Evolutionary conservation across 495 filamentous ascomycete species (phyloP).

Genomic region (Xylaria intraflava): DNA sequence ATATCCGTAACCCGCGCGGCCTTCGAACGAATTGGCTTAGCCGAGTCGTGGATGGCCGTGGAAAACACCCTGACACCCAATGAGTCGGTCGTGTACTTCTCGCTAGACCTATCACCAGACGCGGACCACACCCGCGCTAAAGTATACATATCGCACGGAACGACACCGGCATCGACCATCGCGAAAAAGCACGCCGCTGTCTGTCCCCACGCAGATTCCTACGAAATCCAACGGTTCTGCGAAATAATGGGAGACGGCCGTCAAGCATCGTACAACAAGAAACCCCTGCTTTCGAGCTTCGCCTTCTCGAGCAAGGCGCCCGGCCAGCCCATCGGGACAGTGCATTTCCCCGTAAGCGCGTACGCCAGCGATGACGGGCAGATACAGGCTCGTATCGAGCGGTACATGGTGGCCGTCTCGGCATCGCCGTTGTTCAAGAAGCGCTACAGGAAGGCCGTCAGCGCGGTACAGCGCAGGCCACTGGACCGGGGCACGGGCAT

Average conservation of each 20-base stretch:
- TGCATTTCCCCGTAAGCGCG: slow-evolving; percentile 2
- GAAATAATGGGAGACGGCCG: slow-evolving; percentile 10
- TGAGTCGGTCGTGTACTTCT: slow-evolving; percentile 12
- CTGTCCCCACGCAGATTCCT: slow-evolving; percentile 14
- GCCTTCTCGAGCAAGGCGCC: slow-evolving; percentile 2
- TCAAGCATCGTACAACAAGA: neutral
- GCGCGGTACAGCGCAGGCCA: slow-evolving; percentile 11
- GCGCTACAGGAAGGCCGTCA: slow-evolving; percentile 4
- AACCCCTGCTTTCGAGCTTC: slow-evolving; percentile 4
- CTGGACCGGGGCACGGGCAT: slow-evolving; percentile 10
- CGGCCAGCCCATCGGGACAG: neutral
- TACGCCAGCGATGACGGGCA: slow-evolving; percentile 1
- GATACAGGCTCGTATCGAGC: slow-evolving; percentile 4
- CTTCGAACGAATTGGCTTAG: slow-evolving; percentile 7
- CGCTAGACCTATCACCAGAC: slow-evolving; percentile 8
- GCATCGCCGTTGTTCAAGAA: neutral
- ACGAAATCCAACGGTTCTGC: slow-evolving; percentile 17
- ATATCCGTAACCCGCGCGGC: slow-evolving; percentile 5
- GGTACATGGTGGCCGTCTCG: slow-evolving; percentile 1
- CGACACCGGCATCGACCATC: slow-evolving; percentile 2
- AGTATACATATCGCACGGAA: slow-evolving; percentile 13
- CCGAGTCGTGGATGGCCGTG: slow-evolving; percentile 6
- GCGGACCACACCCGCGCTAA: slow-evolving; percentile 9
- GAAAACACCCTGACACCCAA: neutral
- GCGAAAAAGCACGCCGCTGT: slow-evolving; percentile 9